Evolutionary conservation across 495 filamentous ascomycete genomes (phyloP).

Genomic region (Extremus antarcticus): DNA sequence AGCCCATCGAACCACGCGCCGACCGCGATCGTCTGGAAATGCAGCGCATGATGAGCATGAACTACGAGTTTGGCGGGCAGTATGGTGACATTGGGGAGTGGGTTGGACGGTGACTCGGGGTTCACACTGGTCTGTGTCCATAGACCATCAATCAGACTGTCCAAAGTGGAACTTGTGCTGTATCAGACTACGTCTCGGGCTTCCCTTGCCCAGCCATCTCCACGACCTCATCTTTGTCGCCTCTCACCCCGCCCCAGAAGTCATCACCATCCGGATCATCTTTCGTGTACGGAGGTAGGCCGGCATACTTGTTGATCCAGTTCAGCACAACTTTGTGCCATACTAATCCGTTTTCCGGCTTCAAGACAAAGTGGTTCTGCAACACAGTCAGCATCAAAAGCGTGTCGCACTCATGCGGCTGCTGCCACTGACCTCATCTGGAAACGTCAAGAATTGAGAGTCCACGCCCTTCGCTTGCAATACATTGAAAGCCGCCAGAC

Average conservation of each 20-base stretch:
- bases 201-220: conserved; percentile 12
- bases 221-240: conserved; percentile 2
- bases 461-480: conserved; percentile 63
- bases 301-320: conserved; percentile 80
- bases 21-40: background rate
- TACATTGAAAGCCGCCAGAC: conserved; percentile 78
- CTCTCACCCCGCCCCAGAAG: conserved; percentile 12
- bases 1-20: background rate
- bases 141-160: too few species aligned
- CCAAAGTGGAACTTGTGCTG: too few species aligned
- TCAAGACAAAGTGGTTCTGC: conserved; percentile 71
- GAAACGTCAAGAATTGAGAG: conserved; percentile 66
- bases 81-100: conserved; percentile 1
- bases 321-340: conserved; percentile 85
- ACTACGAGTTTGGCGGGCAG: background rate
- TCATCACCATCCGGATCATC: conserved; percentile 12
- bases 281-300: conserved; percentile 31
- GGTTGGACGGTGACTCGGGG: background rate
- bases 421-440: background rate
- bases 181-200: conserved; percentile 15
- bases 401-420: conserved; percentile 21
- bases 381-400: background rate
- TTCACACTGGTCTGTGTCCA: too few species aligned
- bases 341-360: conserved; percentile 78
- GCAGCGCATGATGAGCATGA: background rate